Percentiles rank a stretch among this genome's conserved stretches.
Conservation (phyloP, 106 monocot genomes). For the Allium fistulosum region DNA sequence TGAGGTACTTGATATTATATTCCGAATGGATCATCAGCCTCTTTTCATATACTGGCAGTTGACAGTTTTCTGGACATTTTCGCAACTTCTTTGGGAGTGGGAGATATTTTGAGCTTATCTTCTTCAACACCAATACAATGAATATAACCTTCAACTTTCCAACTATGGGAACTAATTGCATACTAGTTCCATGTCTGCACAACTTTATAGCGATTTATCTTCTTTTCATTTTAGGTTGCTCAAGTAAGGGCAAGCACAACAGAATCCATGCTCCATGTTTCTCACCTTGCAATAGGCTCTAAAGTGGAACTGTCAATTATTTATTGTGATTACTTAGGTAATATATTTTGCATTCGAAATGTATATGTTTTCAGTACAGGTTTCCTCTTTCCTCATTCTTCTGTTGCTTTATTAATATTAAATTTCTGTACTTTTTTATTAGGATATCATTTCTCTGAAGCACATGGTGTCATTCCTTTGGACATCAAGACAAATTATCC, state of each 20-base stretch:
- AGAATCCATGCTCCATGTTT: constrained; percentile 35
- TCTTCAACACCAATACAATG: too few relatives aligned
- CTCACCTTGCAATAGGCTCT: constrained; percentile 44
- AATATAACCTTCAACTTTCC: too few relatives aligned
- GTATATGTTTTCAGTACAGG: neutral
- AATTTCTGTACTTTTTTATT: constrained; percentile 4
- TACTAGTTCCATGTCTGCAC: too few relatives aligned
- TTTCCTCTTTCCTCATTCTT: neutral
- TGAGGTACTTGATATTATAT: too few relatives aligned
- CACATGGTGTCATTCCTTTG: constrained; percentile 57
- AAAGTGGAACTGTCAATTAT: constrained; percentile 50
- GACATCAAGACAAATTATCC: constrained; percentile 77
- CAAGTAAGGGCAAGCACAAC: constrained; percentile 57
- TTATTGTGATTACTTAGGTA: constrained; percentile 85
- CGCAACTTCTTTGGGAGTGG: too few relatives aligned
- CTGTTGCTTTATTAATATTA: neutral
- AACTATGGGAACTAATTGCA: too few relatives aligned
- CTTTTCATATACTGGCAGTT: too few relatives aligned
- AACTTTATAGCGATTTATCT: neutral
- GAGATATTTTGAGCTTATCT: too few relatives aligned
- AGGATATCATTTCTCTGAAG: constrained; percentile 86
- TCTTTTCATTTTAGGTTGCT: constrained; percentile 38
- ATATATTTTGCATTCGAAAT: neutral
- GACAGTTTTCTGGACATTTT: too few relatives aligned
- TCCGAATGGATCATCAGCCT: too few relatives aligned